Evolutionary conservation across 208 protist genomes (phyloP), one percentile per base, ranked within the genome.

Genomic region (Spongospora subterranea): DNA sequence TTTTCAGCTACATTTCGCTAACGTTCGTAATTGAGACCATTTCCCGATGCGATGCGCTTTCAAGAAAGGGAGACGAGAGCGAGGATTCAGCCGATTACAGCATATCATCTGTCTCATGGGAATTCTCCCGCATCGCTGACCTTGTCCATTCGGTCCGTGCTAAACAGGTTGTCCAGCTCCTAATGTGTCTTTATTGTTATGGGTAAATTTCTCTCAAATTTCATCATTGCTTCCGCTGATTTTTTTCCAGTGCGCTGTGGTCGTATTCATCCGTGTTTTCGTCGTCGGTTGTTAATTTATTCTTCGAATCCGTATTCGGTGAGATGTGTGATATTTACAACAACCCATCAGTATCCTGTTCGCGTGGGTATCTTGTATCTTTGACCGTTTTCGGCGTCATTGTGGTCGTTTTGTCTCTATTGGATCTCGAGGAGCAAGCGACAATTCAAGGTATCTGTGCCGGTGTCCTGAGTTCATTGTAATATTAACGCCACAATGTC

Each of bases 11-110:
- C n/a, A 43, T 82, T 39, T 82, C 35, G 17, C 17, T 82, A 45
- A 82, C 71, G n/a, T 82, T 39, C n/a, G n/a, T 82, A 6, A 82
- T 35, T 82, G 71, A 82, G 71, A 82, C 71, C 6, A 35, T 82
- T 40, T 82, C 71, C 13, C 71, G 71, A 39, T 82, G 71, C n/a
- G 71, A 82, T 40, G 71, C 71, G 6, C 6, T 82, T 43, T 20
- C n/a, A 82, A 6, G 71, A 43, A 82, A 45, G 13, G 17, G 35
- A 35, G n/a, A 82, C 35, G n/a, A 43, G 17, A 35, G 71, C 6
- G 71, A 6, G 35, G 71, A 35, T 20, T 35, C n/a, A n/a, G 35
- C 71, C 13, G 40, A 82, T 45, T 82, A 45, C n/a, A 6, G 17
- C 17, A 82, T 82, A 43, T 82, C 71, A 45, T 82, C 71, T 40